Conservation (phyloP, 805 yeast genomes). For the Kregervanrija pseudodelftensis region DNA sequence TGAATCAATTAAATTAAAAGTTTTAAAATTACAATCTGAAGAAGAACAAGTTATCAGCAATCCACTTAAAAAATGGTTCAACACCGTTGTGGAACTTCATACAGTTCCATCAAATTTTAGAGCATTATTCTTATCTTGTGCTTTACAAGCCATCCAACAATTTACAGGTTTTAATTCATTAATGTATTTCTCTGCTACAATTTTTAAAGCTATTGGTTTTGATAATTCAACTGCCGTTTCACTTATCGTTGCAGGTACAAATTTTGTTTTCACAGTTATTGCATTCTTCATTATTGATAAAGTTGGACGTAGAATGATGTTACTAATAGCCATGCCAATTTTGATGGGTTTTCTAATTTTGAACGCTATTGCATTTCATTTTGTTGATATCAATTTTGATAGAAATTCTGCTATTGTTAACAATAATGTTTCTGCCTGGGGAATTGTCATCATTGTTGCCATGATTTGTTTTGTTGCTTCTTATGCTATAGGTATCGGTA, state of each 20-base stretch:
- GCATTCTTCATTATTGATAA: slow-evolving; percentile 84
- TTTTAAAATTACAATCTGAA: slow-evolving; percentile 53
- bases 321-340: slow-evolving; percentile 75
- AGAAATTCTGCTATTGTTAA: slow-evolving; percentile 35
- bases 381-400: slow-evolving; percentile 56
- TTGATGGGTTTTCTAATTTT: slow-evolving; percentile 72
- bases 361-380: slow-evolving; percentile 90
- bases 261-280: slow-evolving; percentile 77
- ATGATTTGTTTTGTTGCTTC: slow-evolving; percentile 85
- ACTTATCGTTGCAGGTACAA: slow-evolving; percentile 87
- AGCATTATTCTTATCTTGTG: slow-evolving; percentile 86
- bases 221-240: slow-evolving; percentile 90
- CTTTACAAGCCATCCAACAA: slow-evolving; percentile 93
- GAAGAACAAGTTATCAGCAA: slow-evolving; percentile 34
- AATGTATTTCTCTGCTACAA: slow-evolving; percentile 91
- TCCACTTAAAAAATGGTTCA: slow-evolving; percentile 42
- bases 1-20: slow-evolving; percentile 55
- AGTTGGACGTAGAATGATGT: slow-evolving; percentile 80
- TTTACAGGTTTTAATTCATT: slow-evolving; percentile 94
- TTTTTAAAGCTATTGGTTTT: slow-evolving; percentile 88
- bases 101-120: slow-evolving; percentile 72
- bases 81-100: slow-evolving; percentile 58
- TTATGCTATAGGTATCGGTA: slow-evolving; percentile 93
- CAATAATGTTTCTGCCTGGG: slow-evolving; percentile 70
- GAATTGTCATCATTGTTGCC: slow-evolving; percentile 73